Evolutionary conservation across 768 basidiomycete species (phyloP), one percentile per base, ranked within the genome.

Genomic region (Scleroderma bovista): DNA sequence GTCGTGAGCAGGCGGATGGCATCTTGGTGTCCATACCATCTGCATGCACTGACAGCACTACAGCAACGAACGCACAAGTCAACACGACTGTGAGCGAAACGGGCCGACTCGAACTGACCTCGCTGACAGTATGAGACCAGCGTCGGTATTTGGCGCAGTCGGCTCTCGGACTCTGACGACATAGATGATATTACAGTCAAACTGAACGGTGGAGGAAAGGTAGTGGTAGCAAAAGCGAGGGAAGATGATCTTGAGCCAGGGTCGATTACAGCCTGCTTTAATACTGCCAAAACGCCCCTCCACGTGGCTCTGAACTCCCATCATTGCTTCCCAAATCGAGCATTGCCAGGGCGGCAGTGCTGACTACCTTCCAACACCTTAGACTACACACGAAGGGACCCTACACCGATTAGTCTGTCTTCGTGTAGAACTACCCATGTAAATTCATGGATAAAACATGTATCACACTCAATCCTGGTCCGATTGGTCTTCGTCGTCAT

Each of bases 91-190:
- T 5, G 32, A 7, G 39, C 22, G 20, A 51, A 29, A 22, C 50
- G 40, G 53, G 24, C n/a, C n/a, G n/a, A n/a, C n/a, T 31, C 50
- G 23, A 55, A 56, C 80, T 65, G 56, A 88, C 87, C 81, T 64
- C 84, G 77, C 64, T 89, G 87, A 57, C 88, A 91, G 44, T 79
- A 76, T 36, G 77, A 70, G 2, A 85, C 82, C 31, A 91, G 77
- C 31, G 80, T 74, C 20, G 80, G 85, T 20, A 90, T 65, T 22
- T 76, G 75, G 48, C 73, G 68, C 50, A 57, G 55, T 24, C 55
- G 45, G 17, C 49, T 38, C 45, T 75, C 74, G 40, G 54, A 53
- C 23, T 75, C 70, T 37, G 63, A 58, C 46, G 62, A 56, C 70
- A 73, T 77, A 23, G 32, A 36, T 43, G 16, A 43, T 23, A 22